Base-by-base conservation (phyloP, 345 rosid genomes). In the Draba incana region DNA sequence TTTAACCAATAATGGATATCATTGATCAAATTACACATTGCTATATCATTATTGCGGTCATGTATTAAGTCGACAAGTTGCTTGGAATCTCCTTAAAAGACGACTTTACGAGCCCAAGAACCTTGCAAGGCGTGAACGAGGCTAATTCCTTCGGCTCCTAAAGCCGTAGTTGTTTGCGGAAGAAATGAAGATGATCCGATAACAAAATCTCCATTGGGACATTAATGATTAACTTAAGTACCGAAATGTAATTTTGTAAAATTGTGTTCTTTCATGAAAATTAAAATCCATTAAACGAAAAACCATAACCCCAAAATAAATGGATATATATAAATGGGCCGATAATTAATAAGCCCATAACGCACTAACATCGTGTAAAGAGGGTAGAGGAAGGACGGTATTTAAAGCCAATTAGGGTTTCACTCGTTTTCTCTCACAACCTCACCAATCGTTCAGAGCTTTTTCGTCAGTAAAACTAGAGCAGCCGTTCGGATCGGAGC, bases 331-430 rank as follows among this genome's bases (percentile, higher is more conserved):
- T 0, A 42, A 50, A 62, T 73, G 77, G 77, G 71, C 77, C 53
- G 50, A 23, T 3, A 2, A 6, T 10, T 31, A 5, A 2, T 0
- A 0, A 66, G 71, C 77, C 77, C 77, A 66, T 24, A 27, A 63
- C 1, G 38, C 11, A 48, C 64, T 25, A 57, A n/a, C n/a, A 60
- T 8, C 4, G 2, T 10, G 48, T 6, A 41, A 8, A 43, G 13
- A 43, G 10, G 33, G 56, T 24, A 10, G 14, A 56, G 55, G 10
- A 42, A 38, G 28, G 64, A 12, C 51, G 16, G 61, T 73, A 66
- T 66, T 23, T 73, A 73, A 72, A 57, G 51, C 30, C 14, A 43
- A 33, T 43, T 73, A 73, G 77, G 77, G 77, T 58, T 73, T 65
- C 10, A 2, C 38, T 33, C 14, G 0, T 39, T 3, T 10, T 31